These are phyloP conservation scores for Elymus sibiricus DNA, from an alignment of 176 grass and related monocot species.

Conservation along the genomic window DNA sequence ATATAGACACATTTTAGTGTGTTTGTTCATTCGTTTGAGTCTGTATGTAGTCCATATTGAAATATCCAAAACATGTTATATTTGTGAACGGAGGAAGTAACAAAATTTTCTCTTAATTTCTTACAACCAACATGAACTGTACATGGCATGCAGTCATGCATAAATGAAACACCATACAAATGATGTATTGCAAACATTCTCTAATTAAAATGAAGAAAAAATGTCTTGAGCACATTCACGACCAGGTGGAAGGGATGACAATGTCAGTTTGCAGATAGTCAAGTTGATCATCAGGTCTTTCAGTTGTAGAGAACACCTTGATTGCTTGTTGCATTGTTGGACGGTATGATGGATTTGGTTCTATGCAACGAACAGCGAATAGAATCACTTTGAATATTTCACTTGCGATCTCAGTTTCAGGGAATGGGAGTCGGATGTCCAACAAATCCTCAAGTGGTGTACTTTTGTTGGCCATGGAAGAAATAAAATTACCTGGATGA, in stretches of 20 bases:
- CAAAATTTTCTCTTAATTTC: neutral
- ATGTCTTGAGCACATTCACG: neutral
- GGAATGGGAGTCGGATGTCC: conserved; percentile 17
- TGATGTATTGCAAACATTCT: neutral
- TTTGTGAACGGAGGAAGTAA: neutral
- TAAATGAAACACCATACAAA: neutral
- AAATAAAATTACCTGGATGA: neutral
- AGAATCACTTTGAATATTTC: neutral
- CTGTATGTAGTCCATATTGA: too few species aligned
- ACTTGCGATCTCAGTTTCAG: neutral
- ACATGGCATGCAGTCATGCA: neutral
- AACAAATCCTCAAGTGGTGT: conserved; percentile 1
- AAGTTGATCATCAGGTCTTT: neutral
- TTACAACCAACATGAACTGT: neutral
- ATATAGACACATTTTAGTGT: too few species aligned
- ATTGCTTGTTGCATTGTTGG: conserved; percentile 4
- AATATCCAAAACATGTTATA: too few species aligned
- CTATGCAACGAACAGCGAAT: neutral
- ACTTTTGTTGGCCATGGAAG: neutral
- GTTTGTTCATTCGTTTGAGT: too few species aligned
- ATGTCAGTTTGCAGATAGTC: neutral
- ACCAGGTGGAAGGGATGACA: neutral
- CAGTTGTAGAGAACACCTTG: neutral
- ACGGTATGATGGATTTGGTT: neutral
- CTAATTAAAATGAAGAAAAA: neutral